A percentile compares a stretch with the other conserved stretches of the same genome.
phyloP scores from a whole-genome alignment of 805 yeast genomes.

The Schwanniomyces sp. region DNA sequence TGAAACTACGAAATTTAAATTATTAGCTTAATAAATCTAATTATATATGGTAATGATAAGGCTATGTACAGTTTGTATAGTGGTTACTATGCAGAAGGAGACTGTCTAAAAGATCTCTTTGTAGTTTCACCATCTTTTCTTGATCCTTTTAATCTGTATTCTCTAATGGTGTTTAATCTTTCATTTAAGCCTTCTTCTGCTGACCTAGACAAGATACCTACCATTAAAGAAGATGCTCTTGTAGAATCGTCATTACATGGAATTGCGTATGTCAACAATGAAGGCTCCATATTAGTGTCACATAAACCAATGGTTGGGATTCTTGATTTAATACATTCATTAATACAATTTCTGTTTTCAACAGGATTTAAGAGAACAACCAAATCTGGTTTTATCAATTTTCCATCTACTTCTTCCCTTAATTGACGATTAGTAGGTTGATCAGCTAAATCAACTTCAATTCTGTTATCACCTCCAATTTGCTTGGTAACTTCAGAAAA shows the following conservation, averaged over 20 bases:
- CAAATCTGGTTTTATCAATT: slow-evolving; percentile 82
- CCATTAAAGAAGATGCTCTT: slow-evolving; percentile 74
- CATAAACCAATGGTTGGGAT: slow-evolving; percentile 92
- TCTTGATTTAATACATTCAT: slow-evolving; percentile 78
- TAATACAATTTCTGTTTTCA: slow-evolving; percentile 76
- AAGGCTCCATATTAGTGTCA: slow-evolving; percentile 92
- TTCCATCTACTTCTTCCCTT: slow-evolving; percentile 43
- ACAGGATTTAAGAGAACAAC: slow-evolving; percentile 84
- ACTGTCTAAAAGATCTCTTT: background rate
- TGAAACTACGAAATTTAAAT: slow-evolving; percentile 2
- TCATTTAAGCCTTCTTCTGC: slow-evolving; percentile 74
- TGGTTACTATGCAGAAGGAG: background rate
- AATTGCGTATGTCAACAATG: slow-evolving; percentile 86
- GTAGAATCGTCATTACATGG: slow-evolving; percentile 94
- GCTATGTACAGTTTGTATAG: slow-evolving; percentile 4
- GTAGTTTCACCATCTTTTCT: background rate
- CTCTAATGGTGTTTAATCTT: slow-evolving; percentile 40
- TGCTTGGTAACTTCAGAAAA: slow-evolving; percentile 68
- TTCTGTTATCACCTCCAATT: slow-evolving; percentile 27
- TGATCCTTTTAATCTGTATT: slow-evolving; percentile 8
- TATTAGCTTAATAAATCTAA: slow-evolving; percentile 1
- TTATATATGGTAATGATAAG: background rate
- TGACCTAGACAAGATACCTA: slow-evolving; percentile 82
- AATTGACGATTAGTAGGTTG: slow-evolving; percentile 61
- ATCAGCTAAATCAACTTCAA: slow-evolving; percentile 76